These are phyloP conservation scores for Fusarium subglutinans DNA, from an alignment of 2,329 filamentous ascomycete genomes.

Conservation along the genomic window DNA sequence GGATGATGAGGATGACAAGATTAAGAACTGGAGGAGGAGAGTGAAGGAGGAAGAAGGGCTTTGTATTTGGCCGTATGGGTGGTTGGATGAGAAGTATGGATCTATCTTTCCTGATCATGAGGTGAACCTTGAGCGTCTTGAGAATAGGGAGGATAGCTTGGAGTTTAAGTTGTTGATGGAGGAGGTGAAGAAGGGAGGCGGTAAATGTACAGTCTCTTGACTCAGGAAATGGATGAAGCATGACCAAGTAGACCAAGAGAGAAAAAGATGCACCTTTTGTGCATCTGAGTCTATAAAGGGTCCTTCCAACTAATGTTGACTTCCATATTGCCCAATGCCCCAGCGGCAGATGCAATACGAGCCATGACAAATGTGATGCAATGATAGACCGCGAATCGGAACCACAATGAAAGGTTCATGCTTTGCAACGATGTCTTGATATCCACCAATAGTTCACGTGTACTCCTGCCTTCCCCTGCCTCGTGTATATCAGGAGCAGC, in stretches of 20 bases:
- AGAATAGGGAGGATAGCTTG: neutral
- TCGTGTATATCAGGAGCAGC: neutral
- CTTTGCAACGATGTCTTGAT: neutral
- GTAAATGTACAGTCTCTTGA: neutral
- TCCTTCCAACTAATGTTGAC: neutral
- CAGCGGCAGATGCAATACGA: neutral
- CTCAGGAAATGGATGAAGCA: neutral
- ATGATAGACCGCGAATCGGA: neutral
- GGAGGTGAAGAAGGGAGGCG: neutral
- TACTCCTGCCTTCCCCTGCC: neutral
- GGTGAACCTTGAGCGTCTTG: neutral
- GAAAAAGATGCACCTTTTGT: neutral
- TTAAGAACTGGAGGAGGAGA: neutral
- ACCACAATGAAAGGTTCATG: neutral
- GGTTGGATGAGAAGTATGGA: neutral
- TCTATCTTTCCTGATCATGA: neutral
- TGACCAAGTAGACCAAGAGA: neutral
- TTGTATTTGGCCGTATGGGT: conserved; percentile 7
- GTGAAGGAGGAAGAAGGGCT: neutral
- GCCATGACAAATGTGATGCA: neutral
- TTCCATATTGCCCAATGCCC: neutral
- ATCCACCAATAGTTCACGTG: neutral
- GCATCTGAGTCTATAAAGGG: neutral
- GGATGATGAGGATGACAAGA: neutral
- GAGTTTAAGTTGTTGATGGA: neutral